These are phyloP conservation scores for Zygnema cylindricum DNA, from an alignment of 139 green algal species.

Conservation along the genomic window DNA sequence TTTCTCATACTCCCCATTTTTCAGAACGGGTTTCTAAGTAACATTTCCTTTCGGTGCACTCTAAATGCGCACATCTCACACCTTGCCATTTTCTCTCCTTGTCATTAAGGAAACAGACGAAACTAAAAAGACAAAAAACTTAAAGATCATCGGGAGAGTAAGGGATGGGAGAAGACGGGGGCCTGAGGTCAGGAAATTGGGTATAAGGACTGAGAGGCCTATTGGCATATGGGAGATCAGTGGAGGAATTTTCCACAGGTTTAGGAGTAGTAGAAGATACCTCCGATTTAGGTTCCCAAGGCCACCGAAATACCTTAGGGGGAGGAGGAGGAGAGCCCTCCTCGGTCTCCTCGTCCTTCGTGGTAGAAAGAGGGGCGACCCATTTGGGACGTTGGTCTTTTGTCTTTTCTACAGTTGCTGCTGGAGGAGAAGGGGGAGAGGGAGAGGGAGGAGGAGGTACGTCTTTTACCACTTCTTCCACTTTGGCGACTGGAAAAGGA, in stretches of 20 bases:
- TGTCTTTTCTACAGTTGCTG: not conserved
- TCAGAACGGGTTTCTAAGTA: no score
- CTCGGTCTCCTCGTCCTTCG: not conserved
- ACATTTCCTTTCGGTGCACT: not conserved
- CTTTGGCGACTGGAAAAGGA: not conserved
- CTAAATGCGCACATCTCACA: not conserved
- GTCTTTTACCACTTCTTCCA: not conserved
- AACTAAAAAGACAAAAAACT: not conserved
- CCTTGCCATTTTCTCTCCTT: not conserved
- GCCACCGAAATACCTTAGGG: not conserved
- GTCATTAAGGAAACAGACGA: not conserved
- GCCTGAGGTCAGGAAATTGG: slow-evolving; percentile 57
- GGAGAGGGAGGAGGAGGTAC: slow-evolving; percentile 1
- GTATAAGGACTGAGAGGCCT: slow-evolving; percentile 55
- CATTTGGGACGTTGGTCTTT: not conserved
- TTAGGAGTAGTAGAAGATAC: slow-evolving; percentile 20
- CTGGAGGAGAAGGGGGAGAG: not conserved
- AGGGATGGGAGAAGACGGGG: slow-evolving; percentile 51
- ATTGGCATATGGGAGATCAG: slow-evolving; percentile 49
- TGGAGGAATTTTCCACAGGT: slow-evolving; percentile 36
- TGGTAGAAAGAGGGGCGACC: not conserved
- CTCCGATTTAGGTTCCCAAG: slow-evolving; percentile 7
- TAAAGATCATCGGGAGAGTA: not conserved
- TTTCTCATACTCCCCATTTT: not conserved
- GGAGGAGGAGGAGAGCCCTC: not conserved